Evolutionary conservation across 768 basidiomycete genomes (phyloP).

Genomic region (Suillus alpinus): DNA sequence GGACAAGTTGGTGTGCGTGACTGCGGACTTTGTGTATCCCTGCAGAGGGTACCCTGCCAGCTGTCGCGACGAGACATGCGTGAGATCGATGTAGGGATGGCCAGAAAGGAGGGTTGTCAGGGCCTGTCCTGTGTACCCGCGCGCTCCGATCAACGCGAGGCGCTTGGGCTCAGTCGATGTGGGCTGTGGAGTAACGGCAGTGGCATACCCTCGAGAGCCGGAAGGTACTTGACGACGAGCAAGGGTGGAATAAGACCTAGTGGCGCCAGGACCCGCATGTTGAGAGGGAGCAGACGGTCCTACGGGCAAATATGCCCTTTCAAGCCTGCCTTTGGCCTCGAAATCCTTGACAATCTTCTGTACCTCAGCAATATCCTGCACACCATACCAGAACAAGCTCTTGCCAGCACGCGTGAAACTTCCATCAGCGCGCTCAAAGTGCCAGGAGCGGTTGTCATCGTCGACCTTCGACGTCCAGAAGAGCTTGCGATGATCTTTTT

Average conservation of each 20-base stretch:
- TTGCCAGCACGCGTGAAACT: conserved; percentile 94
- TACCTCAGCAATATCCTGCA: conserved; percentile 88
- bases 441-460: conserved; percentile 97
- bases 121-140: conserved; percentile 94
- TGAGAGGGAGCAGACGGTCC: conserved; percentile 67
- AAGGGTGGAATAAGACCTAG: conserved; percentile 58
- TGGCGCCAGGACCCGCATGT: conserved; percentile 35
- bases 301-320: conserved; percentile 87
- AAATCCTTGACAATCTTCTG: conserved; percentile 77
- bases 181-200: conserved; percentile 42
- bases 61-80: conserved; percentile 96
- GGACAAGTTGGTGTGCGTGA: conserved; percentile 82
- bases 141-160: conserved; percentile 92
- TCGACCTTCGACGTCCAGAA: conserved; percentile 99
- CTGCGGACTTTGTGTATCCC: conserved; percentile 71
- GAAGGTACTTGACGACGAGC: conserved; percentile 45
- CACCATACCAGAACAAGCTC: conserved; percentile 97
- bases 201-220: conserved; percentile 76
- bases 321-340: conserved; percentile 79
- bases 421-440: conserved; percentile 97
- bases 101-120: conserved; percentile 79
- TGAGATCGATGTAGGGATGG: conserved; percentile 87
- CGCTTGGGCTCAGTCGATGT: conserved; percentile 71
- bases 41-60: conserved; percentile 79
- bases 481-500: conserved; percentile 87